Percentiles rank a stretch among this genome's conserved stretches.
phyloP scores from a whole-genome alignment of 805 yeast genomes.

The Isabelozyma gotoi region DNA sequence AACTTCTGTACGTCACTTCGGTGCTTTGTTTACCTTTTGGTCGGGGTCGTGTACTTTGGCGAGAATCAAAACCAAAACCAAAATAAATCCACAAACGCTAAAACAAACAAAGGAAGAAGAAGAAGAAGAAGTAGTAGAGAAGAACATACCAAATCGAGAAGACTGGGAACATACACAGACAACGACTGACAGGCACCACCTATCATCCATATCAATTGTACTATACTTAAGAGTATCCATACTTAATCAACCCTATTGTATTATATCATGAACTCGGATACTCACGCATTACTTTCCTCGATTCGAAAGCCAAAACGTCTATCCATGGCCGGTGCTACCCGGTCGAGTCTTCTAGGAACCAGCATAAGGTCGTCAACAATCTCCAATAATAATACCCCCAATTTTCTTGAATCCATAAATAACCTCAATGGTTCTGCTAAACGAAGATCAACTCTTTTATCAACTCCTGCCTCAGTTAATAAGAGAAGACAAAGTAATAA shows the following conservation, averaged over 20 bases:
- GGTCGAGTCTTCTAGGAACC: conserved; percentile 3
- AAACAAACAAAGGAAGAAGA: background rate
- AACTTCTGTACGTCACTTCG: background rate
- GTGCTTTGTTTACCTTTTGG: conserved; percentile 2
- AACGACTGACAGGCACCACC: no score
- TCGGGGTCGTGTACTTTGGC: conserved; percentile 6
- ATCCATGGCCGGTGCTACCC: conserved; percentile 16
- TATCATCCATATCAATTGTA: background rate
- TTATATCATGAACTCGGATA: background rate
- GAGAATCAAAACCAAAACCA: background rate
- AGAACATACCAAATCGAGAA: no score
- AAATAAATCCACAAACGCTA: background rate
- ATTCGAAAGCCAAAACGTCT: conserved; percentile 9
- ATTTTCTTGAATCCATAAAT: conserved; percentile 2
- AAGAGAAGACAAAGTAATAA: conserved; percentile 22
- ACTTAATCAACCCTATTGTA: background rate
- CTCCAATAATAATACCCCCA: conserved; percentile 4
- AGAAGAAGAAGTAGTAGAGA: no score
- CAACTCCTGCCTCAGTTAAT: conserved; percentile 31
- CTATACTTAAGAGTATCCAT: background rate
- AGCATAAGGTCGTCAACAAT: background rate
- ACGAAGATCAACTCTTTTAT: conserved; percentile 25
- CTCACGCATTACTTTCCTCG: background rate
- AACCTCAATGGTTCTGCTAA: conserved; percentile 12
- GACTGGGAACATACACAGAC: no score